phyloP scores from a whole-genome alignment of 169 alveolate genomes.

The Eimeria falciformis region DNA sequence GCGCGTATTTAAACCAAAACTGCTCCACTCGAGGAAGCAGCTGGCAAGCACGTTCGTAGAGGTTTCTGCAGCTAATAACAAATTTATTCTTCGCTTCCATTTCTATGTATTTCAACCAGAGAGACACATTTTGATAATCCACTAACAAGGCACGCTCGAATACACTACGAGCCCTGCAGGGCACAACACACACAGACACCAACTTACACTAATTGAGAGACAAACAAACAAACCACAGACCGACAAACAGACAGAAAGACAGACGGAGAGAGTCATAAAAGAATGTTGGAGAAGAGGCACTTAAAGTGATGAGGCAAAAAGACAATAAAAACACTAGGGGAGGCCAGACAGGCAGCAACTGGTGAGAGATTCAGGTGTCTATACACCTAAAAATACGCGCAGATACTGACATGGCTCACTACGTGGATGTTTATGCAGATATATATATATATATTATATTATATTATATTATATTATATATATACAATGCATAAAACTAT shows the following conservation, averaged over 20 bases:
- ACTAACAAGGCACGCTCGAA: constrained; percentile 98
- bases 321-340: too few relatives aligned
- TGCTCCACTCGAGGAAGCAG: constrained; percentile 98
- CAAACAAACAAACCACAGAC: too few relatives aligned
- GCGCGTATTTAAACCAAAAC: constrained; percentile 99
- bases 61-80: constrained; percentile 89
- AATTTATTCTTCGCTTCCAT: constrained; percentile 97
- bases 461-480: too few relatives aligned
- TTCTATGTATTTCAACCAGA: constrained; percentile 98
- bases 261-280: too few relatives aligned
- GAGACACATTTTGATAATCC: constrained; percentile 94
- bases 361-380: too few relatives aligned
- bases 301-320: too few relatives aligned
- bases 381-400: background rate
- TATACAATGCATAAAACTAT: too few relatives aligned
- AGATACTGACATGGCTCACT: background rate
- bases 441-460: too few relatives aligned
- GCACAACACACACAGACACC: too few relatives aligned
- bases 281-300: too few relatives aligned
- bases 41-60: constrained; percentile 98
- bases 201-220: too few relatives aligned
- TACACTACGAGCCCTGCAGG: constrained; percentile 94
- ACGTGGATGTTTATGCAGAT: background rate
- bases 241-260: background rate
- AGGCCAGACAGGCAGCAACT: too few relatives aligned